Base-by-base conservation (phyloP, 192 early-diverging fungal genomes). In the Diversispora eburnea region DNA sequence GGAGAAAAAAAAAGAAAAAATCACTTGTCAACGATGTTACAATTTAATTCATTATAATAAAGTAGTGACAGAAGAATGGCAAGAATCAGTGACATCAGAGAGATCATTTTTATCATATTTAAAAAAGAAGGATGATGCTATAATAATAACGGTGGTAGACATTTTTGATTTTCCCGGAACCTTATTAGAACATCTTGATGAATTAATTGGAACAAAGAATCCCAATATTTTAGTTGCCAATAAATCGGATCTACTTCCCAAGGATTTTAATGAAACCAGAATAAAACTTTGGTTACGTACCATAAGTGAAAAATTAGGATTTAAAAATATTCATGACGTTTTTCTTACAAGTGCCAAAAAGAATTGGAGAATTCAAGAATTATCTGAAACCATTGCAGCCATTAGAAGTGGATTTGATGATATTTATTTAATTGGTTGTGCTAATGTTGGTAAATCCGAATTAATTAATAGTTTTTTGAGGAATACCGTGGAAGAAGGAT, bases 381-480 rank as follows among this genome's bases (percentile, higher is more conserved):
- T 91, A 56, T 72, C 83, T 8, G 79, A 78, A 12, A 78, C 81
- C 4, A 77, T 90, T 9, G 48, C 75, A 9, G 70, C 77, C 51
- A 77, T 79, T 10, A 78, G 85, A 67, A 58, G 76, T 12, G 61
- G 55, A 9, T 81, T 73, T 8, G 78, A 81, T 60, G 86, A 93
- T 69, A 76, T 91, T 15, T 93, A 88, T 68, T 77, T 93, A 74
- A 81, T 93, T 41, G 91, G 91, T 6, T 84, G 86, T 45, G 85
- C 89, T 3, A 93, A 93, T 72, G 91, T 88, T 10, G 91, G 91
- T 42, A 93, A 93, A 79, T 91, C 90, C 3, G 90, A 88, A 56
- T 78, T 93, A 9, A 77, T 93, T 57, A 89, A 90, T 61, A 83
- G 83, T 22, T 70, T 93, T n/a, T 75, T 88, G 60, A 77, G 86